A percentile compares a stretch with the other conserved stretches of the same genome.
Evolutionary conservation across 2,329 filamentous ascomycete species (phyloP).

Genomic region (Aspergillus sp.): DNA sequence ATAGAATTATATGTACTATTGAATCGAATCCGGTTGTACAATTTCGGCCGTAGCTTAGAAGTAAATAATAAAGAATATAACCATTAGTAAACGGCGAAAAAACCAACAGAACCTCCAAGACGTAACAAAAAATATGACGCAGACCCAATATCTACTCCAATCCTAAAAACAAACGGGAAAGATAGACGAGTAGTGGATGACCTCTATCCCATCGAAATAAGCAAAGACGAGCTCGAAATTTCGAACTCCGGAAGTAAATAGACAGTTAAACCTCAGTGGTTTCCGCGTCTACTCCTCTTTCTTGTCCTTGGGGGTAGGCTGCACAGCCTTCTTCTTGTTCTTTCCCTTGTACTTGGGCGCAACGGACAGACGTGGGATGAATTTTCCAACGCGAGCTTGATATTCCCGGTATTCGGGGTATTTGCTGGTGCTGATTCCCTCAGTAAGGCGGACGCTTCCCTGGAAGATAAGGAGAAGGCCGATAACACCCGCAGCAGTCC

Average conservation of each 20-base stretch:
- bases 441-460: constrained; percentile 83
- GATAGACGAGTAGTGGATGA: background rate
- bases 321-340: constrained; percentile 23
- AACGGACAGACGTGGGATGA: constrained; percentile 61
- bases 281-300: constrained; percentile 19
- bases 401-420: constrained; percentile 88
- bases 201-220: background rate
- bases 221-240: background rate
- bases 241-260: background rate
- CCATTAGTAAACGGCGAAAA: background rate
- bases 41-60: background rate
- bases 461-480: constrained; percentile 81
- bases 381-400: constrained; percentile 77
- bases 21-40: background rate
- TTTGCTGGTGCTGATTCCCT: constrained; percentile 74
- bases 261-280: background rate
- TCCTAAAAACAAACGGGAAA: background rate
- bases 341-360: constrained; percentile 32
- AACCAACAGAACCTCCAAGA: background rate
- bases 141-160: background rate
- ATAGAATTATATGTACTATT: background rate
- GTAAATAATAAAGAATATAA: background rate
- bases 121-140: background rate
- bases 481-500: constrained; percentile 70
- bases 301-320: constrained; percentile 15